These are phyloP conservation scores for Blechomonas ayalai DNA, from an alignment of 208 protist genomes.

Conservation along the genomic window DNA sequence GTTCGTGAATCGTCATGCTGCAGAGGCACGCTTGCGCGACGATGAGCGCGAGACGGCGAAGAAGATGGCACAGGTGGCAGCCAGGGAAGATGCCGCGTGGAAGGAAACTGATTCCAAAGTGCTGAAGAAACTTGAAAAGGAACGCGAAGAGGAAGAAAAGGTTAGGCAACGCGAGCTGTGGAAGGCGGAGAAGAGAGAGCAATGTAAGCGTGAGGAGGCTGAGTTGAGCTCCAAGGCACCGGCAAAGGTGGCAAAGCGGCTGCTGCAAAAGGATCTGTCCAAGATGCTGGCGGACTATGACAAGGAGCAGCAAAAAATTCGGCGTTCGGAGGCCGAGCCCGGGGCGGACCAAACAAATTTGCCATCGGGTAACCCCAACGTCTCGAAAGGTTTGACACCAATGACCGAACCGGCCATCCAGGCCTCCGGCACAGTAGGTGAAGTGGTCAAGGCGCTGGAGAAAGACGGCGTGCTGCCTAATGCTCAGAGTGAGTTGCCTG, in stretches of 20 bases:
- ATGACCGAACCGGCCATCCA: conserved; percentile 16
- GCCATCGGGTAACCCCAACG: conserved; percentile 46
- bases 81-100: conserved; percentile 72
- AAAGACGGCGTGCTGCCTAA: conserved; percentile 1
- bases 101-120: conserved; percentile 46
- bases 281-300: conserved; percentile 85
- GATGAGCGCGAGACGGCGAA: conserved; percentile 32
- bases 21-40: conserved; percentile 66
- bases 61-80: conserved; percentile 22
- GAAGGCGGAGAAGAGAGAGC: conserved; percentile 61
- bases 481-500: conserved; percentile 13
- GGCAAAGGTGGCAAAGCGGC: conserved; percentile 62
- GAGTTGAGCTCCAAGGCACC: conserved; percentile 55
- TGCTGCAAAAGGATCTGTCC: conserved; percentile 78
- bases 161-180: conserved; percentile 31
- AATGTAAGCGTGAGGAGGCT: conserved; percentile 58
- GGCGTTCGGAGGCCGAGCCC: conserved; percentile 5
- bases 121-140: conserved; percentile 46
- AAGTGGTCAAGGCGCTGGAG: conserved; percentile 40
- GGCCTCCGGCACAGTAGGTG: conserved; percentile 31
- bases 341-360: conserved; percentile 17
- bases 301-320: conserved; percentile 38
- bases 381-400: conserved; percentile 11
- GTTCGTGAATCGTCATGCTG: conserved; percentile 79
- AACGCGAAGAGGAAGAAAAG: conserved; percentile 64